Evolutionary conservation across 192 early-diverging fungal species (phyloP).

Genomic region (Linnemannia hyalina): DNA sequence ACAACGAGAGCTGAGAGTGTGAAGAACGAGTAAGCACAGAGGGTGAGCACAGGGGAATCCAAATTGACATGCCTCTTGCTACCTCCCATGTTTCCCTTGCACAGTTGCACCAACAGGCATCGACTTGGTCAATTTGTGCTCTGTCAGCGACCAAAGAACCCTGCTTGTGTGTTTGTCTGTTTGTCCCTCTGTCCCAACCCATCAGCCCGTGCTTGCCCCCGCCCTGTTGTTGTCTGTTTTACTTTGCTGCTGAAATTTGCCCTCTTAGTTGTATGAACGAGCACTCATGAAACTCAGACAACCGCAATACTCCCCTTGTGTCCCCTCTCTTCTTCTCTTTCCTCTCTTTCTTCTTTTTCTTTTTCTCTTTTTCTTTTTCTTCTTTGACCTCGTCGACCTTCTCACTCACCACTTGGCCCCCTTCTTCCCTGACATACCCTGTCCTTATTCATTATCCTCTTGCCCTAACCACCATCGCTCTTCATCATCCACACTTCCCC

Average conservation of each 20-base stretch:
- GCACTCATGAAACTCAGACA: background rate
- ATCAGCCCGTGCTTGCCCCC: background rate
- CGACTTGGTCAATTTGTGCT: background rate
- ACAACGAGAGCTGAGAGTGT: background rate
- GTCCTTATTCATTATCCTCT: background rate
- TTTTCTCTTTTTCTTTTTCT: background rate
- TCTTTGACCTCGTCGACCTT: slow-evolving; percentile 3
- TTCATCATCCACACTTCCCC: background rate
- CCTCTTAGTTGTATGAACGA: background rate
- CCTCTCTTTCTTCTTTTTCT: background rate
- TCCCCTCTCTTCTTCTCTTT: background rate
- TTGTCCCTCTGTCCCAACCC: background rate
- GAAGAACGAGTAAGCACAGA: background rate
- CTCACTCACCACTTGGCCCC: background rate
- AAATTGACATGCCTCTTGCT: background rate
- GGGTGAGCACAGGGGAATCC: background rate
- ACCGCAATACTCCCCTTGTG: background rate
- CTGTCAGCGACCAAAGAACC: background rate
- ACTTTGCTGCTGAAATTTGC: too few relatives aligned
- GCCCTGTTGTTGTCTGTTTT: background rate
- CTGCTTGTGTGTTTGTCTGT: background rate
- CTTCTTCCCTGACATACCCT: background rate
- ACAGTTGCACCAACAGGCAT: background rate
- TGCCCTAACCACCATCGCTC: background rate
- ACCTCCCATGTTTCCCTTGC: slow-evolving; percentile 4